Evolutionary conservation across 441 rosid species (phyloP).

Genomic region (Corymbia citriodora): DNA sequence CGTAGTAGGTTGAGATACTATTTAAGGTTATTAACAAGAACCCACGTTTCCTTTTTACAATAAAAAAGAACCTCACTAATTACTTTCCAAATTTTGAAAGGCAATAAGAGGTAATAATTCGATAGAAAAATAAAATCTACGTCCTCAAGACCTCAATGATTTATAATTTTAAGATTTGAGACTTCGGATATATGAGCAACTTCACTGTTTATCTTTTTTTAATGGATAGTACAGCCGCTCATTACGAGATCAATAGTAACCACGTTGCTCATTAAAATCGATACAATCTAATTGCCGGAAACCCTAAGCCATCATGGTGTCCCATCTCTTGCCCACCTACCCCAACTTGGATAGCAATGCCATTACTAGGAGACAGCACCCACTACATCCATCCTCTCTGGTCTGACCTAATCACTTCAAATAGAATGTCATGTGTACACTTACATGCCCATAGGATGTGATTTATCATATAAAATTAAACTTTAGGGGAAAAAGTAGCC

Average conservation of each 20-base stretch:
- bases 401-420: not conserved
- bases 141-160: not conserved
- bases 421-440: not conserved
- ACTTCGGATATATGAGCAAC: not conserved
- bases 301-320: not conserved
- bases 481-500: not conserved
- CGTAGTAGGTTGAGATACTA: not conserved
- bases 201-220: not conserved
- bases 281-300: not conserved
- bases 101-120: not conserved
- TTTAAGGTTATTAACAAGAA: not conserved
- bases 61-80: not conserved
- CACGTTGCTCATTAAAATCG: not conserved
- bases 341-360: not conserved
- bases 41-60: not conserved
- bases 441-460: not conserved
- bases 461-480: not conserved
- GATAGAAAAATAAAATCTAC: not conserved
- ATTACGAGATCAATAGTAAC: not conserved
- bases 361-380: slow-evolving; percentile 3
- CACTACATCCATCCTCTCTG: not conserved
- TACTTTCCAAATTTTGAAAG: not conserved
- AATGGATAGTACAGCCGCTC: not conserved
- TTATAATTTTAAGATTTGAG: not conserved
- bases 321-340: not conserved